Base-by-base conservation (phyloP, 192 early-diverging fungal species). In the Coemansia sp. region DNA sequence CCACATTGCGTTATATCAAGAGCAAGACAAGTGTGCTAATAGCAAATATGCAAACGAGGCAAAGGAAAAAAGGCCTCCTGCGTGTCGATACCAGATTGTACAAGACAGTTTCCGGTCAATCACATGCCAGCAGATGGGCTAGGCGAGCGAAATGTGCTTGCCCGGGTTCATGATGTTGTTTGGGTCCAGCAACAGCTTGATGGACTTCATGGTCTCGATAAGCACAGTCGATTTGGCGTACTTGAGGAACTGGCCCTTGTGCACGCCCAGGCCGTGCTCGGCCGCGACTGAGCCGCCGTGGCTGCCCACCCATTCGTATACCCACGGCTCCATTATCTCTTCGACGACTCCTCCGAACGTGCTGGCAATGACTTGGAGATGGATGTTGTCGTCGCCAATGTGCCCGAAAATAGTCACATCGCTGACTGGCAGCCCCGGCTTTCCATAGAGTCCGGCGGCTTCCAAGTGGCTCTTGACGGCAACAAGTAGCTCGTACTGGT, bases 371-470 rank as follows among this genome's bases (percentile, higher is more conserved):
- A 95, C 91, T 72, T 96, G 94, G 47, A 99, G 78, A 75, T 99
- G 98, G 59, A 99, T 74, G 71, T 99, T 99, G 43, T 88, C 95
- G 76, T 99, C 98, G 41, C 98, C 98, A 38, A 99, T 87, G 70
- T 99, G 98, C 4, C 97, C 96, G 83, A 93, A 99, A 37, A 93
- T 93, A 37, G 94, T 91, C 2, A 98, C 90, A 40, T 90, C 86
- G 41, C 77, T 89, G 4, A 95, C 88, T 4, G 70, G 74, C 2
- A 73, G 31, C 11, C 59, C 59, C 1, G 77, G 65, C 15, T 84
- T 79, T 8, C 73, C 71, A 54, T 72, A 83, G 6, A 83, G 40
- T 1, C 65, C 63, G 25, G 64, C 62, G 12, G 42, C 40, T 4
- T 24, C 15, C 59, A 77, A 42, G n/a, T 75, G 75, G 25, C 38